Base-by-base conservation (phyloP, 306 rosid genomes). In the Rosa multiflora region DNA sequence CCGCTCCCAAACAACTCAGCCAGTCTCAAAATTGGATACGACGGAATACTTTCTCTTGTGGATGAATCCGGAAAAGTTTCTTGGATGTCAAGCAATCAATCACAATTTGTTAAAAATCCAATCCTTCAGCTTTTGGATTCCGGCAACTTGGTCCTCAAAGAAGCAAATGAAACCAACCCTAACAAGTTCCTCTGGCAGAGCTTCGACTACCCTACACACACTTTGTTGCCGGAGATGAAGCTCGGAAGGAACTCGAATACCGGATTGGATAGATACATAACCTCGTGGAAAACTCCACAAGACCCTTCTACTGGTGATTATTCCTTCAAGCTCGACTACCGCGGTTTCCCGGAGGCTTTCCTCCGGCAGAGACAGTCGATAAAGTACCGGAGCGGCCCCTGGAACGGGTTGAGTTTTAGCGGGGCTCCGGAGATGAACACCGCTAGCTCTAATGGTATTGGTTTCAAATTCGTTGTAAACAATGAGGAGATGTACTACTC, bases 371-470 rank as follows among this genome's bases (percentile, higher is more conserved):
- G 78, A 20, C 40, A 76, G 9, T 10, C 0, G 0, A 51, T 2
- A 23, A 5, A 0, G 0, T 88, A 86, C 40, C 80, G 97, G 63
- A 91, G 94, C 62, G 98, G 98, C 14, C 92, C 94, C 4, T 93
- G 98, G 98, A 93, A 93, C 46, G 97, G 98, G 3, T 42, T 67
- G 10, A 79, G 94, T 40, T 91, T 91, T 77, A 88, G 94, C 4
- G 97, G 98, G 6, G 90, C 89, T 3, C 96, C 96, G 0, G 94
- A 89, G 71, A 93, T 93, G 96, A 21, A 0, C 10, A 73, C 29
- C 64, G 70, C 2, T 48, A 32, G 37, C 37, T 32, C 37, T 32
- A 42, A 83, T 44, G 35, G 77, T 55, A 70, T 93, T 0, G 17
- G 17, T 0, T 91, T 89, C 63, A 39, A 11, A 2, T 87, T 93